Percentiles rank a stretch among this genome's conserved stretches.
phyloP scores from a whole-genome alignment of 345 rosid species.

The Arabis alpina region DNA sequence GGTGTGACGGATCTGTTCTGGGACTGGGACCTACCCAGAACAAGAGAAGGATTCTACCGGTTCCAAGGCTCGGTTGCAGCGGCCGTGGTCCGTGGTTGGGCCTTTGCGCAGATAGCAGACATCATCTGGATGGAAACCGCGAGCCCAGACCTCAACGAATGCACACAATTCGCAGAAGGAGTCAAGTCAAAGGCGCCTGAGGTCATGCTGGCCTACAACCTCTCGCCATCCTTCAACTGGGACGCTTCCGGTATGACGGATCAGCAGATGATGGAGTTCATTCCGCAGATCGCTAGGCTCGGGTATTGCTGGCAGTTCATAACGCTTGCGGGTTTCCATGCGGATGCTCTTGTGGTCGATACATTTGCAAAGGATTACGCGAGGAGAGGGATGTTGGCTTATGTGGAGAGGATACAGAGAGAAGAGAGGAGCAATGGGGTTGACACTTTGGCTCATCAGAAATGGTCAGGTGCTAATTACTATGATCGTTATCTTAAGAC shows the following conservation, averaged over 20 bases:
- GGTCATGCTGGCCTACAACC: constrained; percentile 89
- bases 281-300: constrained; percentile 74
- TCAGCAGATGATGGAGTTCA: constrained; percentile 82
- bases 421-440: constrained; percentile 94
- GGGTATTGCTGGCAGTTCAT: constrained; percentile 98
- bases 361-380: constrained; percentile 86
- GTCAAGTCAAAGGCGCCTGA: constrained; percentile 70
- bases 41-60: constrained; percentile 95
- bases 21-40: constrained; percentile 97
- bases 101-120: constrained; percentile 84
- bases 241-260: constrained; percentile 94
- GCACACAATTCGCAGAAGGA: constrained; percentile 76
- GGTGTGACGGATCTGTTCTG: constrained; percentile 84
- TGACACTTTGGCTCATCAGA: constrained; percentile 95
- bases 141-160: constrained; percentile 77
- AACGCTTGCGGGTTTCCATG: constrained; percentile 92
- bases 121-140: constrained; percentile 96
- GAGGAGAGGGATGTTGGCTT: constrained; percentile 87
- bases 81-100: constrained; percentile 86
- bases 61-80: constrained; percentile 86
- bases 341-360: constrained; percentile 83
- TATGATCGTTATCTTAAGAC: constrained; percentile 89
- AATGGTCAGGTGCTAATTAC: constrained; percentile 97
- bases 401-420: constrained; percentile 95
- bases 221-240: constrained; percentile 96